Base-by-base conservation (phyloP, 2,329 filamentous ascomycete species). In the Curvularia spicifera region DNA sequence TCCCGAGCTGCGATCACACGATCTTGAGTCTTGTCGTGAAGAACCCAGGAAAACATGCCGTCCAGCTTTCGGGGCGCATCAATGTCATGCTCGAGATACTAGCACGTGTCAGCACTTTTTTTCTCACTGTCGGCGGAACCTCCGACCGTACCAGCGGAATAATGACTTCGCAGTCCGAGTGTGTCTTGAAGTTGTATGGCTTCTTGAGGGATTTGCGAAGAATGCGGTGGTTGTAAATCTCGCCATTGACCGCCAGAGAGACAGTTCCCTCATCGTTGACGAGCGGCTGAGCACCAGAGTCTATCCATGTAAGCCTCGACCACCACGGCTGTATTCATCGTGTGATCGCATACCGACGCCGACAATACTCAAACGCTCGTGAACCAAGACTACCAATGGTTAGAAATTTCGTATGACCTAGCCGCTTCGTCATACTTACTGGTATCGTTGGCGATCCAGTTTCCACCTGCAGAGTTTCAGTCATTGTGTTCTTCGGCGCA, bases 11-110 rank as follows among this genome's bases (percentile, higher is more conserved):
- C 95, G 74, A 99, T 88, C 63, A 93, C 91, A 68, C 95, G 90
- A 83, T 99, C 91, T 78, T 93, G 88, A 68, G 87, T 89, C 86
- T 96, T 97, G 83, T 99, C 95, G 81, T 97, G 97, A 52, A 99
- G 86, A 56, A 99, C 93, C 82, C 96, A 99, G 15, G 94, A 97
- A 86, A 99, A 99, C 95, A 99, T 99, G 82, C 95, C 95, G 78
- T 99, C 95, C 68, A 99, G 88, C 79, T 92, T 84, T 80, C 94
- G 95, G 62, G 95, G 93, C 57, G 94, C 92, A 74, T 98, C 93
- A 69, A 96, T 84, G 73, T 89, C 95, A 85, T 96, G 87, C 80
- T 98, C 88, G 82, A 93, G 86, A 78, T 99, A 99, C 91, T 96
- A 61, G 48, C 13, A 24, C 24, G 7, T 18, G 56, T 75, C 55